phyloP scores from a whole-genome alignment of 257 asterid genomes.

The Capsicum chinense region DNA sequence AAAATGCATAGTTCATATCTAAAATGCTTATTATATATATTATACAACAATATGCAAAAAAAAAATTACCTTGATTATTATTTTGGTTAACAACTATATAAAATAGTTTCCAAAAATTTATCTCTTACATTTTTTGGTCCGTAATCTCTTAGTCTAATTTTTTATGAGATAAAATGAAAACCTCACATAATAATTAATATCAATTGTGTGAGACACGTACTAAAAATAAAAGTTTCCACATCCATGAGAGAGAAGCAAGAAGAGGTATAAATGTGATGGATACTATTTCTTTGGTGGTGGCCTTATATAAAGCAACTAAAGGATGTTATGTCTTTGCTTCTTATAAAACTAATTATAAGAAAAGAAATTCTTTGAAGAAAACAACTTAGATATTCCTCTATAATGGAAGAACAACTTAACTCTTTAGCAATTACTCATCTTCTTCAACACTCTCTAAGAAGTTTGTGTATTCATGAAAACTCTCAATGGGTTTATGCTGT shows the following conservation, averaged over 20 bases:
- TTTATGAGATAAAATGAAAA: no score
- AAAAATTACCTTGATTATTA: no score
- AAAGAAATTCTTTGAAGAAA: no score
- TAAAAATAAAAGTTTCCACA: no score
- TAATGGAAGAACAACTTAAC: conserved; percentile 85
- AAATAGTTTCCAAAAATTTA: no score
- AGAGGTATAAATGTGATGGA: conserved; percentile 30
- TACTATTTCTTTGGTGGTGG: conserved; percentile 46
- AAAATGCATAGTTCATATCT: no score
- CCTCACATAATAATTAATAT: no score
- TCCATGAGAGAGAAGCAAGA: conserved; percentile 24
- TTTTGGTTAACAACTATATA: no score
- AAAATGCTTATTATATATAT: no score
- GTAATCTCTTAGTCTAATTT: no score
- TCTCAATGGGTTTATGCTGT: conserved; percentile 99
- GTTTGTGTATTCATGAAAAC: conserved; percentile 84
- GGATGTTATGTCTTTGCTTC: conserved; percentile 71
- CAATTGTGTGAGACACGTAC: no score
- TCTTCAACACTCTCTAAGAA: conserved; percentile 95
- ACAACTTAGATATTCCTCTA: neutral
- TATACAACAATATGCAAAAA: no score
- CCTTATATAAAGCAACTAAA: conserved; percentile 77
- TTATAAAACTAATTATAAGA: conserved; percentile 32
- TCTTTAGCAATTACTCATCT: conserved; percentile 92
- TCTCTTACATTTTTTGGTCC: neutral